Percentiles rank a stretch among this genome's conserved stretches.
Conservation (phyloP, 495 filamentous ascomycete species). For the Neurospora cerealis region DNA sequence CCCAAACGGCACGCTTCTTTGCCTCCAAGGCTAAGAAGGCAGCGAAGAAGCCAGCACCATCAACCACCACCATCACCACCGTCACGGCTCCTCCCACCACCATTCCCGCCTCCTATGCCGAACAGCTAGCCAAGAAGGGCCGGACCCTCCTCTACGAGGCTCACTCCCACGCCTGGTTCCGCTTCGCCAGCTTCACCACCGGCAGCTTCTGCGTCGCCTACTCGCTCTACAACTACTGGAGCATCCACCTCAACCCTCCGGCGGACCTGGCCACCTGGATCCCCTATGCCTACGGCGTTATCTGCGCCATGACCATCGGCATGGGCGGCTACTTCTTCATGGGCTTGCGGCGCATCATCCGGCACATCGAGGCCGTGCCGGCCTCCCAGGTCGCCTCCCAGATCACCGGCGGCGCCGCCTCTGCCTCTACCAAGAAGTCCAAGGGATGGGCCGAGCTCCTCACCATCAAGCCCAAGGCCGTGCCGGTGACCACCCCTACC, state of each 20-base stretch:
- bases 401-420: neutral
- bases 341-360: conserved; percentile 30
- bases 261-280: conserved; percentile 33
- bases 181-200: conserved; percentile 45
- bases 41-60: neutral
- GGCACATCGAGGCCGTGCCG: conserved; percentile 30
- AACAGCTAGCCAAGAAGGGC: conserved; percentile 31
- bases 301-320: conserved; percentile 34
- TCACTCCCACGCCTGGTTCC: conserved; percentile 50
- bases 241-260: conserved; percentile 32
- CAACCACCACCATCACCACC: neutral
- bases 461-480: neutral
- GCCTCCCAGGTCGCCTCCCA: conserved; percentile 1
- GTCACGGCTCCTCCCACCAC: neutral
- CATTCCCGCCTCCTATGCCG: conserved; percentile 24
- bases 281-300: conserved; percentile 30
- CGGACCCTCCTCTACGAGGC: conserved; percentile 50
- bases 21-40: conserved; percentile 4
- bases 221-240: conserved; percentile 44
- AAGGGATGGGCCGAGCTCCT: neutral
- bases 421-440: neutral
- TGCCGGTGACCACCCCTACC: neutral
- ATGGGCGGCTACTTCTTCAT: conserved; percentile 38
- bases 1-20: neutral
- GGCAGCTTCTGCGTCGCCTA: conserved; percentile 48